Conservation (phyloP, 176 grass and related monocot species). For the Phragmites australis region DNA sequence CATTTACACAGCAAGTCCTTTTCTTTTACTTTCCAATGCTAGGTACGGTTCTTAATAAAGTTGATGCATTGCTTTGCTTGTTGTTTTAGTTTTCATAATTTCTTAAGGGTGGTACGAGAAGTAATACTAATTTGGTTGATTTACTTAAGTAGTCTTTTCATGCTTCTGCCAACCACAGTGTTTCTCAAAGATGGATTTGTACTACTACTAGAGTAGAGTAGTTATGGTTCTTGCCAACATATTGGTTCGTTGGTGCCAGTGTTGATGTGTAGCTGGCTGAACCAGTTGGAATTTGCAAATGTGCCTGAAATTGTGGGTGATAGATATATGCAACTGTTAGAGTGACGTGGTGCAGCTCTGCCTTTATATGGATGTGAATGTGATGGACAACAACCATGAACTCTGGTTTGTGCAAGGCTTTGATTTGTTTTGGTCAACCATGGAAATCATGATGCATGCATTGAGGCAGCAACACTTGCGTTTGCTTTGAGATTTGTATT, state of each 20-base stretch:
- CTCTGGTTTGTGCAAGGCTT: neutral
- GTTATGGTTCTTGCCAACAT: conserved; percentile 21
- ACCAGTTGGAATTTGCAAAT: conserved; percentile 16
- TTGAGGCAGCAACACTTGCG: neutral
- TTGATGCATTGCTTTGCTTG: conserved; percentile 5
- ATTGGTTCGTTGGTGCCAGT: neutral
- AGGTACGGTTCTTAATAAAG: neutral
- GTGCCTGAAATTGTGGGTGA: neutral
- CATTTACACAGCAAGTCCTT: conserved; percentile 1
- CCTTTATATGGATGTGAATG: conserved; percentile 13
- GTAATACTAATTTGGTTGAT: neutral
- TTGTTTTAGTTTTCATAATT: neutral
- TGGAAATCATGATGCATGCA: neutral
- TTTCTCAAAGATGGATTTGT: neutral
- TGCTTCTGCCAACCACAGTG: neutral
- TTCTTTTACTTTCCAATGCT: neutral
- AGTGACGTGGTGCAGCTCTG: neutral
- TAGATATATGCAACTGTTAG: neutral
- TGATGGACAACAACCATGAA: conserved; percentile 33
- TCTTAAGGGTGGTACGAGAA: neutral
- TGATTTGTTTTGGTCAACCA: conserved; percentile 21
- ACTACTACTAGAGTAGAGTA: neutral
- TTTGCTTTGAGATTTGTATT: neutral
- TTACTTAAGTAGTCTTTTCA: conserved; percentile 2
- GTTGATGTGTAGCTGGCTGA: neutral